Conservation (phyloP, 192 early-diverging fungal genomes). For the Phycomyces blakesleeanus region DNA sequence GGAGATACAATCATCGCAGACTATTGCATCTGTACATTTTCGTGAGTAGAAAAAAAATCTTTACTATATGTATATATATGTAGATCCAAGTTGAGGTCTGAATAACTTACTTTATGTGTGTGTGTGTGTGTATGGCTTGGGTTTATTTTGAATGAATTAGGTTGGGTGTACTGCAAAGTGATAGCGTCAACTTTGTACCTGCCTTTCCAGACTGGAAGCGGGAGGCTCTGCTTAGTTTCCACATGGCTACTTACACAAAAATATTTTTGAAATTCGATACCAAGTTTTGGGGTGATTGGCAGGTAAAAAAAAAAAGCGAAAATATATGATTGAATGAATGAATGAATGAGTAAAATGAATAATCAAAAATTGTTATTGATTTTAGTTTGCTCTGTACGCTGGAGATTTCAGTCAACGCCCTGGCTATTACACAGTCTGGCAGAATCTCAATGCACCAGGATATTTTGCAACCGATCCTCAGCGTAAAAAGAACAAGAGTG, state of each 20-base stretch:
- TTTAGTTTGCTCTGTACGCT: constrained; percentile 30
- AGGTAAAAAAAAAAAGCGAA: constrained; percentile 23
- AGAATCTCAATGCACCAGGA: constrained; percentile 24
- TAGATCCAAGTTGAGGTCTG: too few relatives aligned
- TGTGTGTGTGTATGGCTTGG: too few relatives aligned
- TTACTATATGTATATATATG: too few relatives aligned
- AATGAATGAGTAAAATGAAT: constrained; percentile 1
- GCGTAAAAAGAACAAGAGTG: background rate
- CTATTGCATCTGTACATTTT: constrained; percentile 38
- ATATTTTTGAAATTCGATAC: constrained; percentile 37
- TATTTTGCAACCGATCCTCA: constrained; percentile 11
- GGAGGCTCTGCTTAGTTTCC: constrained; percentile 36
- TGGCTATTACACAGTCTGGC: constrained; percentile 17
- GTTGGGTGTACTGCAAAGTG: constrained; percentile 36
- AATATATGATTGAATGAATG: background rate
- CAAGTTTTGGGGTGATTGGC: constrained; percentile 36
- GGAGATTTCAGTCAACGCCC: constrained; percentile 11
- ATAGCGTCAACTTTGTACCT: constrained; percentile 29
- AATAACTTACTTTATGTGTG: too few relatives aligned
- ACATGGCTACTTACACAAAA: constrained; percentile 39
- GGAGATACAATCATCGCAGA: constrained; percentile 30
- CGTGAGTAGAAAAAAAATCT: too few relatives aligned
- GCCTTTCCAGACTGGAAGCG: constrained; percentile 38
- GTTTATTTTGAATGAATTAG: too few relatives aligned
- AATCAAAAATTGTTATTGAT: background rate